Evolutionary conservation across 371 early-diverging fungal species (phyloP).

Genomic region (Nosema bombycis): DNA sequence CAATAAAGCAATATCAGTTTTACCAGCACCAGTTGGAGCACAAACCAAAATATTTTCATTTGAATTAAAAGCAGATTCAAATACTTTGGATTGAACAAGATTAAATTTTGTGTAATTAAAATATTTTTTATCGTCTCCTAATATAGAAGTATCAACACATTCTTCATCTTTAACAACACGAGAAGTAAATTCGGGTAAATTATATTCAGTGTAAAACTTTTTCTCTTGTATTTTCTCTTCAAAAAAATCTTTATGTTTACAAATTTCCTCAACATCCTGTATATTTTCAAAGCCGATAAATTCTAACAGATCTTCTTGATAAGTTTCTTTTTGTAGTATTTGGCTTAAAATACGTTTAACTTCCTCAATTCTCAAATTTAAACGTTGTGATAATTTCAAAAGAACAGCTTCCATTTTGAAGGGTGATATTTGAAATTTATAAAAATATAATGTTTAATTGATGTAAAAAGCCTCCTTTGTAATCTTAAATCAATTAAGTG

Average conservation of each 20-base stretch:
- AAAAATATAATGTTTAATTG: neutral
- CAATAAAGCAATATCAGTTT: slow-evolving; percentile 77
- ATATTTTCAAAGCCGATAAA: slow-evolving; percentile 61
- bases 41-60: slow-evolving; percentile 79
- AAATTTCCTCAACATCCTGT: slow-evolving; percentile 38
- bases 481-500: neutral
- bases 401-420: slow-evolving; percentile 45
- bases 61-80: slow-evolving; percentile 80
- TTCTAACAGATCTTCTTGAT: slow-evolving; percentile 57
- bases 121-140: slow-evolving; percentile 39
- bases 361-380: slow-evolving; percentile 49
- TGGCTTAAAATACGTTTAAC: slow-evolving; percentile 42
- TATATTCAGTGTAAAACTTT: slow-evolving; percentile 45
- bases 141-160: slow-evolving; percentile 6
- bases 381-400: slow-evolving; percentile 16
- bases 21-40: slow-evolving; percentile 96
- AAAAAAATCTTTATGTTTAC: slow-evolving; percentile 37
- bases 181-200: slow-evolving; percentile 34
- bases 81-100: slow-evolving; percentile 90
- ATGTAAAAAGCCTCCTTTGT: neutral
- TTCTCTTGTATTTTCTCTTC: slow-evolving; percentile 10
- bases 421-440: slow-evolving; percentile 19
- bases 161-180: slow-evolving; percentile 5
- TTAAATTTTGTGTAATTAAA: slow-evolving; percentile 74
- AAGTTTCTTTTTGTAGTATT: slow-evolving; percentile 32